Evolutionary conservation across 1,139 yeast genomes (phyloP), one percentile per base, ranked within the genome.

Genomic region (Zygosaccharomyces pseudobailii): DNA sequence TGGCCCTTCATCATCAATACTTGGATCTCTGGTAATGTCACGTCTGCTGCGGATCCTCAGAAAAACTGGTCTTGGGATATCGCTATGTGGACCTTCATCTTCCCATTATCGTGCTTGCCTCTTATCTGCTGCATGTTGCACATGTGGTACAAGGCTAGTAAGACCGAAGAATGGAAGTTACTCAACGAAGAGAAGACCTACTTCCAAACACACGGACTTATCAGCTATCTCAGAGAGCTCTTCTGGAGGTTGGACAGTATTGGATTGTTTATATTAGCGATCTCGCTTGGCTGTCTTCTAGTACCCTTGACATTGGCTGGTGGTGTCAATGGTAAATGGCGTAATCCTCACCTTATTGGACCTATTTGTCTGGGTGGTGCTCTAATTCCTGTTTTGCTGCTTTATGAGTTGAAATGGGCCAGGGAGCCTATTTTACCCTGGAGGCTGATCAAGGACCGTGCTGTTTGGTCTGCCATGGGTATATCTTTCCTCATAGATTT

Each of bases 21-120:
- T 19, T 84, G 89, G 89, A 72, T 82, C 43, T 67, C 80, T 22
- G 88, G 87, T 56, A 70, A 80, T 55, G 69, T 83, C 42, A 67
- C 76, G 19, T 51, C 49, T 33, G 71, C 60, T 4, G 68, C 63
- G 8, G 57, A 67, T 31, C 70, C 65, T 43, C 61, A 48, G 60
- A 52, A 55, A 44, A 59, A 68, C 40, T 83, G 90, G 90, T 72
- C 76, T 34, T 83, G 81, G 78, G 81, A 83, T 55, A 79, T 82
- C 55, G 88, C 84, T 25, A 82, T 84, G 75, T 84, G 84, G 84
- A 87, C 87, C 1, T 79, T 82, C 59, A 80, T 84, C 51, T 74
- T 80, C 70, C 88, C 89, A 24, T 69, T 82, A 23, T 61, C 76
- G 4, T 71, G 81, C 54, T 48, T 83, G 21, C 89, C 89, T 9